Conservation (phyloP, 352 stramenopile genomes). For the Saprolegnia parasitica region DNA sequence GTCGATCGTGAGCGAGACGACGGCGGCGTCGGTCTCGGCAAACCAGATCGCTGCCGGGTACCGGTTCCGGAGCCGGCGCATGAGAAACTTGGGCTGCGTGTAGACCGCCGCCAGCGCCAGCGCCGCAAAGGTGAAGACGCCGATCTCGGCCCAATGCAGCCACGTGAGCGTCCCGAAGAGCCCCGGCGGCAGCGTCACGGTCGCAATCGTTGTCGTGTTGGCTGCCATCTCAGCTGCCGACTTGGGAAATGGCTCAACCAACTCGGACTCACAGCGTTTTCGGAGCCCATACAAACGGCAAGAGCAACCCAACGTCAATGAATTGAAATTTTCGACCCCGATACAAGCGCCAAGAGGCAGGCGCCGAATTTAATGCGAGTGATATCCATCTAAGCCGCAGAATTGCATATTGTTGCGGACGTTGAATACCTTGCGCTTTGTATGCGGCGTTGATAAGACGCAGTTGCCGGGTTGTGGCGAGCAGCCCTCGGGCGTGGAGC, state of each 20-base stretch:
- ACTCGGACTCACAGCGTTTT: too few relatives aligned
- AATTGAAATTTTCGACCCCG: constrained; percentile 2
- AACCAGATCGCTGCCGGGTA: constrained; percentile 75
- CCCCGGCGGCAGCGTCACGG: not conserved
- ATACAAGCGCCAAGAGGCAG: not conserved
- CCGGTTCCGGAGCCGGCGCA: constrained; percentile 58
- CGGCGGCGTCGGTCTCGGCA: constrained; percentile 41
- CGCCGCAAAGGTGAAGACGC: constrained; percentile 31
- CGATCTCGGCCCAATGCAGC: constrained; percentile 13
- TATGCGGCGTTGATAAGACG: not conserved
- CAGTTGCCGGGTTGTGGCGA: not conserved
- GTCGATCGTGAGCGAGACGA: constrained; percentile 78
- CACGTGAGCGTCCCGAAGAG: not conserved
- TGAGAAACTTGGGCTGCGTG: constrained; percentile 60
- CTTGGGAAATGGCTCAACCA: constrained; percentile 8
- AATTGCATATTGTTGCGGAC: not conserved
- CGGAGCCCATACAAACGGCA: not conserved
- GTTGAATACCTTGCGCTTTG: not conserved
- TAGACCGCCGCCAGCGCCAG: constrained; percentile 54
- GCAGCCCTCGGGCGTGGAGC: too few relatives aligned
- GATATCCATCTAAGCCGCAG: not conserved
- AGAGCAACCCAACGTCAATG: not conserved
- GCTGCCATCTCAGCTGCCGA: not conserved
- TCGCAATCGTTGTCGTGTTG: not conserved
- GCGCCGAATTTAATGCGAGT: not conserved